Base-by-base conservation (phyloP, 2,329 filamentous ascomycete species). In the Colletotrichum sp. region DNA sequence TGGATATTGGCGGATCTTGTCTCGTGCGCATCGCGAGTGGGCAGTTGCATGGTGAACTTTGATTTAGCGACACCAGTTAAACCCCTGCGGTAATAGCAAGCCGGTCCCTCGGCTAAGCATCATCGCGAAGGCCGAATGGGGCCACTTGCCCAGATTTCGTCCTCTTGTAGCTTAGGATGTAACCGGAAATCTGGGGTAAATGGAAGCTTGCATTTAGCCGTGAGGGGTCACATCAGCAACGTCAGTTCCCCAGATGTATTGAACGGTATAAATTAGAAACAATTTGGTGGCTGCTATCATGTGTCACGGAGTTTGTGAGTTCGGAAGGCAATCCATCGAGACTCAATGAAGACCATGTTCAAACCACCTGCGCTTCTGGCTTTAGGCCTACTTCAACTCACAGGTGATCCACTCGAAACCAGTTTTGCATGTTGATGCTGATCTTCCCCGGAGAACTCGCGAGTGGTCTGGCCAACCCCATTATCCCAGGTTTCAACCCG, bases 401-500 rank as follows among this genome's bases (percentile, higher is more conserved):
- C 57, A 19, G 28, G 73, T 64, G 25, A 63, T 30, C 57, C 16
- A 8, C 8, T 64, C 8, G 11, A 15, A 57, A 48, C 8, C n/a
- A n/a, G 0, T 6, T 11, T 2, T 2, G 8, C 11, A 22, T 11
- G 9, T 34, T 8, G 60, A 36, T 48, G 44, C 30, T 68, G 22
- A 57, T 28, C 25, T 3, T 68, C 5, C 8, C 19, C 9, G 8
- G 5, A 75, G 72, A 48, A 12, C 48, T 68, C 8, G 69, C 28
- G 12, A 55, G 12, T 27, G 64, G 64, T 15, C 59, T 78, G 12
- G 30, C 75, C 13, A 78, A 78, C 16, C 76, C 76, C 6, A 78
- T 78, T 19, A 75, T 78, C 13, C 76, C 76, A 2, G 76, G 76
- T 3, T 78, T 78, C 65, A 78, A 78, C 36, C 76, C 76, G 6